phyloP scores from a whole-genome alignment of 2,329 filamentous ascomycete species.

The Hymenoscyphus scutula region DNA sequence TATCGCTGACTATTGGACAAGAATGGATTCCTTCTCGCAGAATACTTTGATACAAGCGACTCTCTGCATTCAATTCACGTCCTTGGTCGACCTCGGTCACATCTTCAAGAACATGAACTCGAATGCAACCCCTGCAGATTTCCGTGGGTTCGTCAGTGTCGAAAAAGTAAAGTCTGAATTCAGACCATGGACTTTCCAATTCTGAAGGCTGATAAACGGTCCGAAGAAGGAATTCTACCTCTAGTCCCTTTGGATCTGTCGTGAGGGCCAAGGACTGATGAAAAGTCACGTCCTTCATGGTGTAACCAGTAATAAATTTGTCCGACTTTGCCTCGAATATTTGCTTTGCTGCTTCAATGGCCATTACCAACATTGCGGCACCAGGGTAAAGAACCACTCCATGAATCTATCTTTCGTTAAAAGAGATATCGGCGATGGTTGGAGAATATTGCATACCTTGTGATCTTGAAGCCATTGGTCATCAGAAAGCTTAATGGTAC shows the following conservation, averaged over 20 bases:
- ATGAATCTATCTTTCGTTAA: conserved; percentile 9
- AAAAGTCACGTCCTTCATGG: background rate
- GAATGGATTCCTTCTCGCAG: background rate
- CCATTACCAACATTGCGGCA: conserved; percentile 13
- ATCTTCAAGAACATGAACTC: background rate
- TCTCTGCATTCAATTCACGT: background rate
- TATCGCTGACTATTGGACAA: background rate
- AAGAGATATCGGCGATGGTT: background rate
- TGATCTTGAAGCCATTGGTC: background rate
- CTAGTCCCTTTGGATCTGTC: background rate
- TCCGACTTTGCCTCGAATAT: background rate
- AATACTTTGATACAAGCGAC: background rate
- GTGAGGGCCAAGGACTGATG: background rate
- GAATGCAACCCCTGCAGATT: background rate
- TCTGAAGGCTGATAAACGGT: background rate
- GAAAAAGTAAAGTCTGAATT: background rate
- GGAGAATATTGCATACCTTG: conserved; percentile 17
- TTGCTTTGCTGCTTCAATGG: conserved; percentile 8
- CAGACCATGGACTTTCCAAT: background rate
- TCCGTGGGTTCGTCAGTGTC: background rate
- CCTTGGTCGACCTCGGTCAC: background rate
- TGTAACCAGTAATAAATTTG: background rate
- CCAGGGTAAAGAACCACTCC: conserved; percentile 28
- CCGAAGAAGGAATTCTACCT: background rate
- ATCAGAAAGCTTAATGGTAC: conserved; percentile 39